phyloP scores from a whole-genome alignment of 139 green algal genomes.

The Chlorella sp. region DNA sequence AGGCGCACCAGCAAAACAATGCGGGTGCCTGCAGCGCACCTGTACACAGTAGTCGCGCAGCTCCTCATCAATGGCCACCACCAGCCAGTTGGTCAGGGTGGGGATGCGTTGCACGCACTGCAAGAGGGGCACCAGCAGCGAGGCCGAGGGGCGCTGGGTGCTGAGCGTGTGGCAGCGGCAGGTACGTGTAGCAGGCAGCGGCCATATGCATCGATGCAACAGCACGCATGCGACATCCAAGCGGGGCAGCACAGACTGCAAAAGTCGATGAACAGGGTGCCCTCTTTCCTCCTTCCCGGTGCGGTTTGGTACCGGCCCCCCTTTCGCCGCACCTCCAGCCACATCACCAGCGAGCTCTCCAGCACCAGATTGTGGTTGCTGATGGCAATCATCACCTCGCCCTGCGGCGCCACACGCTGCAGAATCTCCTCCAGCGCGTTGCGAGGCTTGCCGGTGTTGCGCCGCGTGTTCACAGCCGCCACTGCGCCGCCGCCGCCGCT shows the following conservation, averaged over 20 bases:
- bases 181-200: no score
- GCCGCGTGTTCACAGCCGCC: not conserved
- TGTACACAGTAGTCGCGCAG: constrained; percentile 54
- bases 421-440: constrained; percentile 64
- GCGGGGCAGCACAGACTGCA: no score
- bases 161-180: no score
- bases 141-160: no score
- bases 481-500: not conserved
- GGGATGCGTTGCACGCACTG: constrained; percentile 43
- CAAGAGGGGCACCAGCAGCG: not conserved
- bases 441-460: constrained; percentile 37
- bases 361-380: constrained; percentile 87
- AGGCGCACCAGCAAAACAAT: no score
- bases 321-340: constrained; percentile 58
- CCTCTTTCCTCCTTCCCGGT: no score
- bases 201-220: no score
- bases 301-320: not conserved
- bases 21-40: not conserved
- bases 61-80: constrained; percentile 92
- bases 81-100: constrained; percentile 83
- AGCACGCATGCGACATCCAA: no score
- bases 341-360: constrained; percentile 75
- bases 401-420: constrained; percentile 75
- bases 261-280: no score
- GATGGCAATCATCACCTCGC: constrained; percentile 92